Base-by-base conservation (phyloP, 768 basidiomycete species). In the Leccinum pellstonianum region DNA sequence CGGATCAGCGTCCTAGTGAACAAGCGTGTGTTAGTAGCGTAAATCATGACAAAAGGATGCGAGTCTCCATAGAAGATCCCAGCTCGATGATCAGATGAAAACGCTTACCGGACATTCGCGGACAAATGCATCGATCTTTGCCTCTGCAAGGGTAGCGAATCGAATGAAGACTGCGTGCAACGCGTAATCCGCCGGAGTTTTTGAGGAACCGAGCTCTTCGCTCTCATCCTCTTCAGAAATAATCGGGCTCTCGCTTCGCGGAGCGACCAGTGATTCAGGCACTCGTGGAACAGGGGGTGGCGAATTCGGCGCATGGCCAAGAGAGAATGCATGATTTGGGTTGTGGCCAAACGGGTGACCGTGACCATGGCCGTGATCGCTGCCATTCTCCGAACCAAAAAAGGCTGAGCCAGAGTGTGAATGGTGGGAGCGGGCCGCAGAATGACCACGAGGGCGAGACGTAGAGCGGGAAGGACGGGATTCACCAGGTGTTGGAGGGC, bases 141-240 rank as follows among this genome's bases (percentile, higher is more conserved):
- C 77, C 73, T 96, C 93, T 2, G 91, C 90, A 5, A 83, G 78
- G 1, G 87, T 82, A 9, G 90, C 91, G 66, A 95, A 95, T 3
- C 90, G 86, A 46, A 92, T 90, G 70, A 95, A 94, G 6, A 95
- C 83, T 0, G 92, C 91, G 68, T 93, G 91, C 12, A 95, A 76
- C 2, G 94, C 94, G 66, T 90, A 95, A 66, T 95, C 94, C 0
- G 88, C 86, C 2, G 94, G 93, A 11, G 89, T 92, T 68, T 86
- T 90, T 0, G 89, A 88, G 52, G 90, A 87, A 66, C 83, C 80
- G 21, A 82, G 75, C 12, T 64, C 62, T 51, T 87, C 79, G 67
- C 85, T 85, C 65, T 90, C 88, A 12, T 89, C 90, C 48, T 86
- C 83, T 29, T 85, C 81, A 14, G 86, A 85, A 3, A 77, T 66